These are phyloP conservation scores for Myxozyma melibiosi DNA, from an alignment of 805 yeast species.

Conservation along the genomic window DNA sequence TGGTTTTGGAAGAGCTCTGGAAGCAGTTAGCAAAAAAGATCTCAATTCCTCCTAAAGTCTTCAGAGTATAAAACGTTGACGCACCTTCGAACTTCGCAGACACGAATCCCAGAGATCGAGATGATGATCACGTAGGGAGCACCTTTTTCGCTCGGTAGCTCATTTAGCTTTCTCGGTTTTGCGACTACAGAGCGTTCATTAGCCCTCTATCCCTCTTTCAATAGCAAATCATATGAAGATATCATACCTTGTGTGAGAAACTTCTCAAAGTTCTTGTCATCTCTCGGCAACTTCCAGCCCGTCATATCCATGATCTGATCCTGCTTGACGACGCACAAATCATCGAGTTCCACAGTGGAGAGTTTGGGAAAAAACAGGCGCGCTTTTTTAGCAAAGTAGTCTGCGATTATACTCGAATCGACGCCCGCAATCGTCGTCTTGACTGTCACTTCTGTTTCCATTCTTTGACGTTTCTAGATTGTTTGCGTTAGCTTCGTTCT, in stretches of 20 bases:
- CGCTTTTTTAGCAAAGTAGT: conserved; percentile 27
- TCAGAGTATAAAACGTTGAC: background rate
- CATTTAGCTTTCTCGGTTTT: conserved; percentile 1
- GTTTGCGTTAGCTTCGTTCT: background rate
- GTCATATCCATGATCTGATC: conserved; percentile 21
- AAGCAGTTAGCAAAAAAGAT: background rate
- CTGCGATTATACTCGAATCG: conserved; percentile 21
- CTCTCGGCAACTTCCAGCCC: conserved; percentile 11
- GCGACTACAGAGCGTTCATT: background rate
- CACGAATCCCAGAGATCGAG: conserved; percentile 80
- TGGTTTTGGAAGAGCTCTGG: conserved; percentile 13
- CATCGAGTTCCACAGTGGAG: conserved; percentile 28
- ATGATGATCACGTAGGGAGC: conserved; percentile 49
- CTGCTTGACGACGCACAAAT: conserved; percentile 16
- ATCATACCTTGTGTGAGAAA: conserved; percentile 10
- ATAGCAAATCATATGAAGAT: background rate
- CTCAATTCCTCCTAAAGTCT: background rate
- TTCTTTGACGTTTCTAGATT: conserved; percentile 21
- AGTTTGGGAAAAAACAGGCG: conserved; percentile 20
- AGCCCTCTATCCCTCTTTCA: background rate
- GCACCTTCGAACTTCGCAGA: conserved; percentile 66
- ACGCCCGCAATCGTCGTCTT: conserved; percentile 14
- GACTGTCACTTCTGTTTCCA: conserved; percentile 25
- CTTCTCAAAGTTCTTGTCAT: conserved; percentile 6
- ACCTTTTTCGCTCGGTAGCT: conserved; percentile 9